Evolutionary conservation across 352 stramenopile genomes (phyloP), one percentile per base, ranked within the genome.

Genomic region (Plasmopara halstedii): DNA sequence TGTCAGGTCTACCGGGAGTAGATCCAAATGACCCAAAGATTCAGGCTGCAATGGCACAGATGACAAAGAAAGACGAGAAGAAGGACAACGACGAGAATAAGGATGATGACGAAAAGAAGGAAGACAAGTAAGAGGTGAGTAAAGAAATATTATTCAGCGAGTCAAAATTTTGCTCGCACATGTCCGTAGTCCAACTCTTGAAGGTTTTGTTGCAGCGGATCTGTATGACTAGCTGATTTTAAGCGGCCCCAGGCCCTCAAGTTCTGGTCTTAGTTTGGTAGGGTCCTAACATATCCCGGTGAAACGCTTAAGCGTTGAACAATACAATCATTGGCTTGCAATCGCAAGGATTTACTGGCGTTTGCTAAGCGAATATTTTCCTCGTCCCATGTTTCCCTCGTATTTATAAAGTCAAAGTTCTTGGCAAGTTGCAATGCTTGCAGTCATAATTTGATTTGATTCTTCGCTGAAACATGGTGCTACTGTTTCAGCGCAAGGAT

Each of bases 11-110:
- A 19, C 83, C 81, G 13, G 88, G 88, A 40, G 88, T 96, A 48
- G 88, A 97, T 59, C 77, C 79, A 23, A 96, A 96, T 60, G 85
- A 97, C 58, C 87, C 88, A 3, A 88, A 95, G 58, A 95, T 97
- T 60, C 67, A 94, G 42, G 88, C 82, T 3, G 85, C 85, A 8
- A 95, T 97, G 77, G 76, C 75, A 27, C 77, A 94, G 60, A 83
- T 94, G 64, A 78, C 66, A 39, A 85, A 85, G 56, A 81, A 86
- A 50, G 64, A 85, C 46, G 79, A 81, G 19, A 80, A 88, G 46
- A 85, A 94, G 50, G 74, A 91, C 48, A 73, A 78, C 37, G 70
- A 92, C 43, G 65, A 88, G 44, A 67, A n/a, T n/a, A n/a, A n/a
- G n/a, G n/a, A n/a, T n/a, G n/a, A n/a, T n/a, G n/a, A n/a, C n/a